Evolutionary conservation across 1,284 basidiomycete genomes (phyloP), one percentile per base, ranked within the genome.

Genomic region (Ganoderma multipileum): DNA sequence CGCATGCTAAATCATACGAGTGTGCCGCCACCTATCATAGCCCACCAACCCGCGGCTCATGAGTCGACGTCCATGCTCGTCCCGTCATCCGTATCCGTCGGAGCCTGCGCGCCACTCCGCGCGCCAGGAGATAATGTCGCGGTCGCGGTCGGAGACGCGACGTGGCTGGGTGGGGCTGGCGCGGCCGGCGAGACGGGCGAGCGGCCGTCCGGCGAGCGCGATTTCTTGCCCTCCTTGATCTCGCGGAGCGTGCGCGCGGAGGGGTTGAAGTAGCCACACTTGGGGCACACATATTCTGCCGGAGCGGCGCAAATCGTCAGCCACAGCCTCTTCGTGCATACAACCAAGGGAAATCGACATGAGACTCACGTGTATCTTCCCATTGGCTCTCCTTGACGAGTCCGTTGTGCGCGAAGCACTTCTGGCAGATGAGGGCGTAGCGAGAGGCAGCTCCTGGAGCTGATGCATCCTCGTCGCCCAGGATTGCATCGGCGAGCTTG

Each of bases 321-420:
- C 39, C n/a, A 59, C 9, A 3, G 47, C 47, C 44, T 50, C 18
- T 23, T 8, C 28, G 30, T 23, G 3, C 38, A 66, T 63, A 57
- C 1, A n/a, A 30, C 20, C 30, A 42, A 47, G 41, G 42, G 23
- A 18, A 57, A 42, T 38, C 9, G 47, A 50, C 23, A 26, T 18
- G 47, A 26, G 12, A 76, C 95, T 81, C 76, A 98, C 97, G 95
- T 64, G 95, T 89, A 71, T 95, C 91, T 75, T 95, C 92, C 89
- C 95, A 98, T 79, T 95, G 88, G 69, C 89, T 91, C 79, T 96
- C 94, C 70, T 93, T 92, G 4, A 97, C 94, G 11, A 99, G 85
- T 0, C 97, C 97, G 76, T 99, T 99, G 81, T 99, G 97, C 18
- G 90, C 83, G 77, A 95, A 97, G 79, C 97, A 99, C 73, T 92